Evolutionary conservation across 768 basidiomycete species (phyloP).

Genomic region (Xerocomellus chrysenteron): DNA sequence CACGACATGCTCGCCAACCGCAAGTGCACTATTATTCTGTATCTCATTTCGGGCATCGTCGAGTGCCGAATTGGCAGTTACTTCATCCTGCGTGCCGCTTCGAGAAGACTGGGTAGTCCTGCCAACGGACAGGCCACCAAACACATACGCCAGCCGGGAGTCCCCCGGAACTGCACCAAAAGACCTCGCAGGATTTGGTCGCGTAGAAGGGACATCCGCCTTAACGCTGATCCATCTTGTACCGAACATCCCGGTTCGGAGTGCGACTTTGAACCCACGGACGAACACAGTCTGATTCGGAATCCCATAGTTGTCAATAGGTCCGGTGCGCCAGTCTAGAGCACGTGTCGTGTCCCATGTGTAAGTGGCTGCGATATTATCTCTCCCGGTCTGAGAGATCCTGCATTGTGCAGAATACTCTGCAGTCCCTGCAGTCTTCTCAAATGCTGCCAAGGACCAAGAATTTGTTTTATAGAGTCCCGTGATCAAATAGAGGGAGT

Average conservation of each 20-base stretch:
- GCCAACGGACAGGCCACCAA: background rate
- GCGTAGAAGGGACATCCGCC: background rate
- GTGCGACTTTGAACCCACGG: constrained; percentile 18
- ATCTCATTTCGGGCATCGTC: background rate
- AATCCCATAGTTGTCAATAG: background rate
- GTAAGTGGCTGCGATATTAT: constrained; percentile 2
- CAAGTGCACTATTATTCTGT: background rate
- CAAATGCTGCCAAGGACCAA: constrained; percentile 31
- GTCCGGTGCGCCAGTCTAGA: constrained; percentile 8
- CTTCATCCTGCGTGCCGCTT: background rate
- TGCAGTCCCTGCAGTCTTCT: background rate
- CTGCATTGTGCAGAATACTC: constrained; percentile 9
- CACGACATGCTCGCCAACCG: background rate
- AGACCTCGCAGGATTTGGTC: background rate
- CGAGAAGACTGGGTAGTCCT: background rate
- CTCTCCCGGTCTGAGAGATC: background rate
- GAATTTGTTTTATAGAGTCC: constrained; percentile 2
- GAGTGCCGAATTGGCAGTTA: background rate
- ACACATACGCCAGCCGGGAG: background rate
- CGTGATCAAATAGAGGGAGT: constrained; percentile 31
- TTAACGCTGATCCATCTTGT: constrained; percentile 1
- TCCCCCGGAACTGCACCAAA: background rate
- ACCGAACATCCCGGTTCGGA: background rate
- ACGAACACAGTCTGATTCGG: constrained; percentile 25
- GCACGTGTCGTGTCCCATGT: constrained; percentile 6